Evolutionary conservation across 2,329 filamentous ascomycete species (phyloP), one percentile per base, ranked within the genome.

Genomic region (Epichloe typhina): DNA sequence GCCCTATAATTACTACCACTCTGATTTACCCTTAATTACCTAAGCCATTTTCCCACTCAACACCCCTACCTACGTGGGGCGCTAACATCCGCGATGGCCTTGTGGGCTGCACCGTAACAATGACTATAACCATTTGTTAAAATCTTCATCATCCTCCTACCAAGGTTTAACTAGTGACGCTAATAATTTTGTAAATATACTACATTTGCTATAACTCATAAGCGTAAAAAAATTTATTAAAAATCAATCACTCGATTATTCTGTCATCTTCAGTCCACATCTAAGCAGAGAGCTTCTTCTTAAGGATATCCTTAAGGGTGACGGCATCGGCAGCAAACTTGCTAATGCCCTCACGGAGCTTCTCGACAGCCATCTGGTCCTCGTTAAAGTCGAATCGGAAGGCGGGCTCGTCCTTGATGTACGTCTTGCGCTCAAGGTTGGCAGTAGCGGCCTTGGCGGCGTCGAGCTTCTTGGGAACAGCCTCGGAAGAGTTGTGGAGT

Each of bases 311-410:
- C 86, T 97, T 97, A 63, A 98, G 83, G 54, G 88, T 95, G 59
- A 90, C 75, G 60, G 93, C 90, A 66, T 98, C 93, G 61, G 93
- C 93, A 53, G 93, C 91, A 66, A 98, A 98, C 77, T 96, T 96
- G 79, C 88, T 94, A 79, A 98, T 98, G 73, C 93, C 93, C 76
- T 98, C 93, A 56, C 90, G 87, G 62, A 98, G 83, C 86, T 98
- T 98, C 84, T 97, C 90, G 59, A 95, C 88, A 57, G 88, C 93
- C 93, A 98, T 98, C 71, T 91, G 86, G 66, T 98, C 89, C 80
- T 98, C 93, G 80, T 98, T 98, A 83, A 98, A 95, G 74, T 90
- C 86, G 78, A 96, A 98, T 70, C 93, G 89, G 90, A 97, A 98
- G 47, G 72, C 66, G 50, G 89, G 64, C 81, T 98, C 93, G 72